These are phyloP conservation scores for Mikania micrantha DNA, from an alignment of 129 eudicot genomes.

Conservation along the genomic window DNA sequence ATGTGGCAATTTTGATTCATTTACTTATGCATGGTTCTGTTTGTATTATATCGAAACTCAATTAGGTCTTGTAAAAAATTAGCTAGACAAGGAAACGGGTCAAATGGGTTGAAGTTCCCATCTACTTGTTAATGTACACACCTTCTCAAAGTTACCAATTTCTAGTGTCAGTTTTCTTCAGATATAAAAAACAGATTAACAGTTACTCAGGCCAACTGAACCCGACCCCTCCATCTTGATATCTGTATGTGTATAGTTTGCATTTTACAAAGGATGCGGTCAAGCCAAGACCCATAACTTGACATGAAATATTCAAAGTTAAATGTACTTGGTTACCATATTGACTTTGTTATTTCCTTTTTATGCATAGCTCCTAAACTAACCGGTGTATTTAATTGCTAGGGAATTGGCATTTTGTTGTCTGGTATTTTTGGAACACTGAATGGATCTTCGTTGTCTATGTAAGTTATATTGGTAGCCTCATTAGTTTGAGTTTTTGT, in stretches of 20 bases:
- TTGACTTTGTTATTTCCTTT: background rate
- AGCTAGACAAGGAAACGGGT: background rate
- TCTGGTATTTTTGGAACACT: conserved; percentile 58
- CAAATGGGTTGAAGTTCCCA: background rate
- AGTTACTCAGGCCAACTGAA: background rate
- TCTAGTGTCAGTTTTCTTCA: background rate
- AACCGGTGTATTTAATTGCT: background rate
- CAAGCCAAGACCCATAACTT: background rate
- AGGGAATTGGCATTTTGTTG: conserved; percentile 66
- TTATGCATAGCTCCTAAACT: background rate
- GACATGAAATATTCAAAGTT: background rate
- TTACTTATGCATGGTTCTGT: background rate
- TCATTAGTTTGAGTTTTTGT: background rate
- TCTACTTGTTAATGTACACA: background rate
- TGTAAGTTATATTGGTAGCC: conserved; percentile 32
- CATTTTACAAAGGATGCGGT: background rate
- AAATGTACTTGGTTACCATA: background rate
- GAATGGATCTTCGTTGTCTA: conserved; percentile 61
- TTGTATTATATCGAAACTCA: background rate
- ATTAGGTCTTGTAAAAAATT: background rate
- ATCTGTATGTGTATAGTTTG: too few relatives aligned
- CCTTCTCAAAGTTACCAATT: background rate
- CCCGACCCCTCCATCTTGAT: background rate
- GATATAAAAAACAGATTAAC: background rate
- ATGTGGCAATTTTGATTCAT: background rate